A percentile compares a stretch with the other conserved stretches of the same genome.
These are phyloP conservation scores for Phytophthora tentaculata DNA, from an alignment of 352 stramenopile species.

Conservation along the genomic window DNA sequence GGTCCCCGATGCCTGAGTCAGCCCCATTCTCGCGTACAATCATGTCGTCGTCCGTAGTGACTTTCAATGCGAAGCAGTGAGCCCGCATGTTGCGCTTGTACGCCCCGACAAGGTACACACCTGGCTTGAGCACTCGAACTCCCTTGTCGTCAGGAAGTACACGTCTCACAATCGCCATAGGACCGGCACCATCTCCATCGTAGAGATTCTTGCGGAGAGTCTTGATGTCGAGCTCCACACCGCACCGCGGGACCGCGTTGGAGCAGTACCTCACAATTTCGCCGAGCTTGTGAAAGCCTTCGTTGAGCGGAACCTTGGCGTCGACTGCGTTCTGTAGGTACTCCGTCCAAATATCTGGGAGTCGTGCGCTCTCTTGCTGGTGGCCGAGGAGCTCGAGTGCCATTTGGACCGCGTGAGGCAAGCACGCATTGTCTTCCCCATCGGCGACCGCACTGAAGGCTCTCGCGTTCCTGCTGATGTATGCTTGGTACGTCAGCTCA, in stretches of 20 bases:
- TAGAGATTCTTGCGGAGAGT: neutral
- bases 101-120: no score
- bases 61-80: no score
- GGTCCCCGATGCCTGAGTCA: no score
- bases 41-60: no score
- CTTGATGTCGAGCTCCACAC: neutral
- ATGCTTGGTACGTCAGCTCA: no score
- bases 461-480: neutral
- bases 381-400: neutral
- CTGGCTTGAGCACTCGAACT: no score
- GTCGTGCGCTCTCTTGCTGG: neutral
- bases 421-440: neutral
- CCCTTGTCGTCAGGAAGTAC: no score
- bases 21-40: no score
- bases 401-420: slow-evolving; percentile 2
- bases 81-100: no score
- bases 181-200: neutral
- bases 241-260: neutral
- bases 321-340: neutral
- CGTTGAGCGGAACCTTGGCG: slow-evolving; percentile 1
- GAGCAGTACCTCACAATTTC: slow-evolving; percentile 1
- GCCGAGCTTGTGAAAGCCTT: slow-evolving; percentile 2
- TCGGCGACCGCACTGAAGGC: neutral
- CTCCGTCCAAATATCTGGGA: neutral
- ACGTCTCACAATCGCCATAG: neutral